A percentile compares a stretch with the other conserved stretches of the same genome.
Conservation (phyloP, 257 asterid species). For the Solanum dulcamara region DNA sequence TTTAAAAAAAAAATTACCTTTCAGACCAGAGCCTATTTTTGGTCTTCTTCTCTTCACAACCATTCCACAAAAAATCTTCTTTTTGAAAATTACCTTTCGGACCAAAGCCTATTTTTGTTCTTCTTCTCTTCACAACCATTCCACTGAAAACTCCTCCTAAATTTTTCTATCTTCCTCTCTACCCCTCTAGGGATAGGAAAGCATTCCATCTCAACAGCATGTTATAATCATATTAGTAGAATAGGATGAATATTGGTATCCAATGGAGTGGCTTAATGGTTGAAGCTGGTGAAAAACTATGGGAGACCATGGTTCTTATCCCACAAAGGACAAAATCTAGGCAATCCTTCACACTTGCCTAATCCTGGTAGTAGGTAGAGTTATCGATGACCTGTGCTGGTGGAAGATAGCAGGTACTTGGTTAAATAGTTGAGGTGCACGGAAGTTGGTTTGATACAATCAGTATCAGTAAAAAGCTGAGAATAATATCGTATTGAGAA, state of each 20-base stretch:
- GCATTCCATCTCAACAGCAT: background rate
- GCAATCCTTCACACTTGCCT: background rate
- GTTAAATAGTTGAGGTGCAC: background rate
- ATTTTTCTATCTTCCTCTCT: background rate
- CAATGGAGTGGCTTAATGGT: background rate
- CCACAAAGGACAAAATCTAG: background rate
- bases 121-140: background rate
- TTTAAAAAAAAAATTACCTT: too few species aligned
- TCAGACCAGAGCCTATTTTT: background rate
- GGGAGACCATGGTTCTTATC: background rate
- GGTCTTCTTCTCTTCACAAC: background rate
- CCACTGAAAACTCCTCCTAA: background rate
- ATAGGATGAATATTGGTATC: background rate
- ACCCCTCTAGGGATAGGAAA: background rate
- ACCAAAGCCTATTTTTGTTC: background rate
- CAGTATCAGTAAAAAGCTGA: background rate
- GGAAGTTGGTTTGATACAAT: background rate
- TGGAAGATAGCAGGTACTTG: background rate
- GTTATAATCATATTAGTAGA: background rate
- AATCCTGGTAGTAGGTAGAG: background rate
- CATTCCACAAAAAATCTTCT: background rate
- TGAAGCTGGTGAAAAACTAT: background rate
- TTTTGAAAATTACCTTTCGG: background rate
- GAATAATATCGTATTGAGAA: background rate
- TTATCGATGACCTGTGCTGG: background rate